A percentile compares a stretch with the other conserved stretches of the same genome.
Evolutionary conservation across 1,284 basidiomycete genomes (phyloP).

Genomic region (Cryptococcus floricola): DNA sequence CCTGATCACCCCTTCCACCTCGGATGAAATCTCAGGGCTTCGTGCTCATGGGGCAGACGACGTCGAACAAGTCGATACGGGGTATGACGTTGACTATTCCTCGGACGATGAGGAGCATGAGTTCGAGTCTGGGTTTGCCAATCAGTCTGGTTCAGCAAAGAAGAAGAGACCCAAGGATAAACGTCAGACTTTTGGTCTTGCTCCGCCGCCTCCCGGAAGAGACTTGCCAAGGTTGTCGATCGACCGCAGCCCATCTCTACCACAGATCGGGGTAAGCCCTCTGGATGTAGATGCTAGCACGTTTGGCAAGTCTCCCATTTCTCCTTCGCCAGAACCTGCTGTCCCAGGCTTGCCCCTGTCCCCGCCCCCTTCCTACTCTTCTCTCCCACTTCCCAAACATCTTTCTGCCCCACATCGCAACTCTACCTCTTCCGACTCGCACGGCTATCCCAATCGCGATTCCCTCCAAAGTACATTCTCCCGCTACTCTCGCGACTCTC

Average conservation of each 20-base stretch:
- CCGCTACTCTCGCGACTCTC: background rate
- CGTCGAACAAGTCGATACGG: background rate
- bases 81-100: background rate
- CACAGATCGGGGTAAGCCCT: background rate
- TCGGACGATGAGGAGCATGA: background rate
- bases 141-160: no score
- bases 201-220: no score
- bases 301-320: background rate
- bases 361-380: background rate
- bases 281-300: background rate
- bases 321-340: background rate
- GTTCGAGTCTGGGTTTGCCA: background rate
- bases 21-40: background rate
- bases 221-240: background rate
- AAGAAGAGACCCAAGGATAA: background rate
- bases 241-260: background rate
- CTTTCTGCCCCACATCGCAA: background rate
- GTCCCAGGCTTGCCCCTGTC: background rate
- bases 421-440: background rate
- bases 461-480: background rate
- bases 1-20: slow-evolving; percentile 16
- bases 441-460: background rate
- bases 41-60: background rate
- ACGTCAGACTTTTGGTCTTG: background rate
- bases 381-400: background rate